These are phyloP conservation scores for Candida chauliodis DNA, from an alignment of 805 yeast genomes.

Conservation along the genomic window DNA sequence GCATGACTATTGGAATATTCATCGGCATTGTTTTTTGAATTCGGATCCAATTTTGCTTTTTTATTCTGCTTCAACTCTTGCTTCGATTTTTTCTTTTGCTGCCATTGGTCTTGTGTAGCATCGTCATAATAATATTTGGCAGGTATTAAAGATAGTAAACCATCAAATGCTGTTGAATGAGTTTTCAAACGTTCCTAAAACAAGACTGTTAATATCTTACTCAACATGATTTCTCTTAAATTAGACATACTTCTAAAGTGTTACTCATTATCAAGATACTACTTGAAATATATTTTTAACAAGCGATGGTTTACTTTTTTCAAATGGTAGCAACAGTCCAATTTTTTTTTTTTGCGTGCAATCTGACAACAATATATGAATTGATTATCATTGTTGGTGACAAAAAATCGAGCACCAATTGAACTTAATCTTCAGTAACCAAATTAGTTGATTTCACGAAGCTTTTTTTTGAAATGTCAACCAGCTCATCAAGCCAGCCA, in stretches of 20 bases:
- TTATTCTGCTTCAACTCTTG: constrained; percentile 60
- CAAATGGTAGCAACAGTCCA: constrained; percentile 2
- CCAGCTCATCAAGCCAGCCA: constrained; percentile 22
- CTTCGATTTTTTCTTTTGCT: constrained; percentile 71
- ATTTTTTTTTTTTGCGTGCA: constrained; percentile 1
- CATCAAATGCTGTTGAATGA: constrained; percentile 81
- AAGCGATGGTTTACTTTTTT: constrained; percentile 4
- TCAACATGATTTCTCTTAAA: neutral
- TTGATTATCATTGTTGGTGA: no score
- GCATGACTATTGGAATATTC: constrained; percentile 39
- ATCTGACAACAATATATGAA: constrained; percentile 1
- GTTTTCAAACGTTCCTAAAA: constrained; percentile 68
- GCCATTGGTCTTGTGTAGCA: constrained; percentile 88
- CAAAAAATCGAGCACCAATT: no score
- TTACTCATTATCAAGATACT: constrained; percentile 53
- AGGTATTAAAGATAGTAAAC: constrained; percentile 84
- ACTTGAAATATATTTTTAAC: neutral
- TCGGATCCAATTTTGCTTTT: constrained; percentile 74
- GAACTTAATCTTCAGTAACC: no score
- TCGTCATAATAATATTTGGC: constrained; percentile 93
- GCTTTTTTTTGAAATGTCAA: no score
- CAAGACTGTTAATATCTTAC: neutral
- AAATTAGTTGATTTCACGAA: no score
- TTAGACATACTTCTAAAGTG: constrained; percentile 53
- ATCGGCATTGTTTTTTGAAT: constrained; percentile 39